Evolutionary conservation across 495 filamentous ascomycete genomes (phyloP).

Genomic region (Aspergillus bridgeri): DNA sequence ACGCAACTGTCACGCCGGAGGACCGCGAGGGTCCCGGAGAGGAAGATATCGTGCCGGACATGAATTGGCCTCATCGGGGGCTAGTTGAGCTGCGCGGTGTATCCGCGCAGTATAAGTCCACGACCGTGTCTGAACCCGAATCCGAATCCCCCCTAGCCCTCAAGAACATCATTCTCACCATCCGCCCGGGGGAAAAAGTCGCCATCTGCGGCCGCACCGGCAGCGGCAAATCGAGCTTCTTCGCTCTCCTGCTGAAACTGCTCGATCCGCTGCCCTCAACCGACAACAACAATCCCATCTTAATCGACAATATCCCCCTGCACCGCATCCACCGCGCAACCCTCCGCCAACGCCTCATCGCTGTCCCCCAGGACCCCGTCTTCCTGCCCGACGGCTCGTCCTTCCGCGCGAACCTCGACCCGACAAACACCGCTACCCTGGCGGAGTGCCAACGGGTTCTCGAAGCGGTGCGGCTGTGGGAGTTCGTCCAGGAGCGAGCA

Average conservation of each 20-base stretch:
- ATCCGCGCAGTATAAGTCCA: slow-evolving; percentile 32
- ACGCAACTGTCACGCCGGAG: slow-evolving; percentile 25
- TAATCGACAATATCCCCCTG: slow-evolving; percentile 28
- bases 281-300: not conserved
- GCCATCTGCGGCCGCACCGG: slow-evolving; percentile 37
- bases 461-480: slow-evolving; percentile 30
- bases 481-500: slow-evolving; percentile 28
- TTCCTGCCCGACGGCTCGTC: slow-evolving; percentile 28
- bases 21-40: slow-evolving; percentile 1
- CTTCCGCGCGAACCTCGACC: slow-evolving; percentile 70
- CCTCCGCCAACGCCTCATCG: slow-evolving; percentile 34
- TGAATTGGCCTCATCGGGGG: slow-evolving; percentile 21
- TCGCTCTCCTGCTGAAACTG: slow-evolving; percentile 34
- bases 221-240: slow-evolving; percentile 39
- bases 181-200: slow-evolving; percentile 33
- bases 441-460: slow-evolving; percentile 45
- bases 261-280: slow-evolving; percentile 21
- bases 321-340: slow-evolving; percentile 30
- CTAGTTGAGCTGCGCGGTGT: slow-evolving; percentile 28
- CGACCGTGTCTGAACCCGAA: not conserved
- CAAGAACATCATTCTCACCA: slow-evolving; percentile 25
- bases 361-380: slow-evolving; percentile 41
- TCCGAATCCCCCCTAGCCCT: slow-evolving; percentile 10
- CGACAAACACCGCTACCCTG: slow-evolving; percentile 68
- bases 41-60: slow-evolving; percentile 12